Conservation (phyloP, 495 filamentous ascomycete species). For the Glonium stellatum region DNA sequence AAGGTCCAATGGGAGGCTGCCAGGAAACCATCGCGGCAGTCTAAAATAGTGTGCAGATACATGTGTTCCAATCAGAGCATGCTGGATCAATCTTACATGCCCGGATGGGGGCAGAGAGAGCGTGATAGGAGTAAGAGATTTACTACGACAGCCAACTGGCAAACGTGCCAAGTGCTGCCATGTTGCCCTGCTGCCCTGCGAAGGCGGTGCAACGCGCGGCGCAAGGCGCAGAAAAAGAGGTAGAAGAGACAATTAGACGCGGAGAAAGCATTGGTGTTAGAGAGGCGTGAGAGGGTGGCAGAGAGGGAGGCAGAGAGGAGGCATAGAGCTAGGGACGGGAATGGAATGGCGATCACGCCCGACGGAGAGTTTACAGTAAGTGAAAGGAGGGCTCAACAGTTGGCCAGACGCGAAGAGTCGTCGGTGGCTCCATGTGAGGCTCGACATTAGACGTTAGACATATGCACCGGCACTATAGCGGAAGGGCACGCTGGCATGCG, state of each 20-base stretch:
- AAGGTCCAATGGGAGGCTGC: slow-evolving; percentile 15
- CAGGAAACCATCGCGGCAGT: slow-evolving; percentile 20
- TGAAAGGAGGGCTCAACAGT: slow-evolving; percentile 8
- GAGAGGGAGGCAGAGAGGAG: no score
- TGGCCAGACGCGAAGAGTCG: slow-evolving; percentile 15
- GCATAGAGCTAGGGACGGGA: not conserved
- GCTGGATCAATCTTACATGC: not conserved
- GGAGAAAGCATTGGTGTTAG: no score
- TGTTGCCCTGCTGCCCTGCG: not conserved
- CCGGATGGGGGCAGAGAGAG: not conserved
- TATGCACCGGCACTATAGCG: no score
- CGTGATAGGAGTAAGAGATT: not conserved
- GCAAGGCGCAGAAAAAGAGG: no score
- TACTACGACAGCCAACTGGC: not conserved
- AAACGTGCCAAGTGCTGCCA: not conserved
- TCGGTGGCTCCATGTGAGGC: not conserved
- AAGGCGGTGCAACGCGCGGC: slow-evolving; percentile 7
- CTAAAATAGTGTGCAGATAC: slow-evolving; percentile 20
- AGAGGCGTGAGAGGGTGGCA: no score
- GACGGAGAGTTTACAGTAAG: not conserved
- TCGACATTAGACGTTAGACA: slow-evolving; percentile 19
- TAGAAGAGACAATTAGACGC: no score
- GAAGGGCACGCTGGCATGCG: slow-evolving; percentile 16
- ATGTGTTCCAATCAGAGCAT: slow-evolving; percentile 22
- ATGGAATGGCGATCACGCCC: not conserved